These are phyloP conservation scores for Dillenia turbinata DNA, from an alignment of 164 flowering plant genomes.

Conservation along the genomic window DNA sequence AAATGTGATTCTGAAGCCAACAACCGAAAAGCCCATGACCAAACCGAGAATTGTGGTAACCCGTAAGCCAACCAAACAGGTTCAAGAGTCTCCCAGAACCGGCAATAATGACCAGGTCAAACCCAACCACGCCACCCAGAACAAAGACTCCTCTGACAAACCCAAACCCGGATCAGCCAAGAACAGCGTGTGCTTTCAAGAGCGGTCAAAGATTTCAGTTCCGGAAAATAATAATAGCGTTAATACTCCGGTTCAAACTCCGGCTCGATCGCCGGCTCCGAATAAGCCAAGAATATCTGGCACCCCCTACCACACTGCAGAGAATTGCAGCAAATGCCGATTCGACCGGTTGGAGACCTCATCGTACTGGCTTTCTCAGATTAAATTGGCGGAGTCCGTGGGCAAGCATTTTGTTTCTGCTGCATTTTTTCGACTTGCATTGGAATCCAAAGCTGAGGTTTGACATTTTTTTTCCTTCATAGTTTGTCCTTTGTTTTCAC, in stretches of 20 bases:
- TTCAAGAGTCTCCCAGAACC: neutral
- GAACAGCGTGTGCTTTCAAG: slow-evolving; percentile 27
- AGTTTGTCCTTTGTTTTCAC: neutral
- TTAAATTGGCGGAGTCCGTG: slow-evolving; percentile 36
- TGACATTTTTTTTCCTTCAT: neutral
- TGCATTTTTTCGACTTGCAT: slow-evolving; percentile 36
- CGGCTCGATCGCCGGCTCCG: slow-evolving; percentile 7
- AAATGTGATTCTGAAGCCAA: slow-evolving; percentile 15
- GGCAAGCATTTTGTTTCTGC: slow-evolving; percentile 41
- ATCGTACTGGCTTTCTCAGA: slow-evolving; percentile 43
- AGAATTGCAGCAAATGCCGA: slow-evolving; percentile 41
- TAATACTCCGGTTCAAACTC: slow-evolving; percentile 15
- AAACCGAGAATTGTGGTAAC: slow-evolving; percentile 5
- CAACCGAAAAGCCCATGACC: slow-evolving; percentile 13
- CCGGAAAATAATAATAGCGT: neutral
- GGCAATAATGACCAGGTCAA: neutral
- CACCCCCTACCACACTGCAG: slow-evolving; percentile 34
- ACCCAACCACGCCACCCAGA: neutral
- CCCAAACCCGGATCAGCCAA: neutral
- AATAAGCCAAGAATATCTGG: slow-evolving; percentile 9
- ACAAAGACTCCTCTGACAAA: neutral
- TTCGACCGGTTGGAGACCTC: slow-evolving; percentile 37
- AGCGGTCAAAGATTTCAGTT: neutral
- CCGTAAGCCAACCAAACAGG: slow-evolving; percentile 7
- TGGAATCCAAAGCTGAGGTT: slow-evolving; percentile 40